These are phyloP conservation scores for Volvariella volvacea DNA, from an alignment of 1,284 basidiomycete species.

Conservation along the genomic window DNA sequence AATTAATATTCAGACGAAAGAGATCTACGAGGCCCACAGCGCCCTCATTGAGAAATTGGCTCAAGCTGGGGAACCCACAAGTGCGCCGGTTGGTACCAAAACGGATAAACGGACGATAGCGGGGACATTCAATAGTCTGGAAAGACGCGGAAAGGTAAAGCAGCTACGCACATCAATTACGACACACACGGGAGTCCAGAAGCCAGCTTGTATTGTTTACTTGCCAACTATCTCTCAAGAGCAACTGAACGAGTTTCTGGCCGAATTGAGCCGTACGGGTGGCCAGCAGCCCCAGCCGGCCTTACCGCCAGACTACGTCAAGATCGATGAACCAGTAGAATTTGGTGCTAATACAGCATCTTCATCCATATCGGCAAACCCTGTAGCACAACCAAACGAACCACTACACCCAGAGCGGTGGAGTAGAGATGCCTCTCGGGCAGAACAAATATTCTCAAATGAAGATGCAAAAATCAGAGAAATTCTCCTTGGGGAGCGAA, in stretches of 20 bases:
- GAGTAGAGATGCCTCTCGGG: constrained; percentile 30
- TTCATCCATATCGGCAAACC: constrained; percentile 21
- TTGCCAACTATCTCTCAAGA: constrained; percentile 47
- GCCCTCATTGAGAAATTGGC: constrained; percentile 48
- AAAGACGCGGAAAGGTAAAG: constrained; percentile 57
- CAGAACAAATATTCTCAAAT: constrained; percentile 42
- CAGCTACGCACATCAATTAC: constrained; percentile 53
- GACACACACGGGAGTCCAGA: constrained; percentile 44
- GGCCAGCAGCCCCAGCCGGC: constrained; percentile 22
- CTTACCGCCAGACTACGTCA: constrained; percentile 24
- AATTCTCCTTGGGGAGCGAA: constrained; percentile 56
- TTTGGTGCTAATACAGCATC: constrained; percentile 37
- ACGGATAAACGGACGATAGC: constrained; percentile 70
- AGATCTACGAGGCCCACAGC: constrained; percentile 60
- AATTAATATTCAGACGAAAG: constrained; percentile 55
- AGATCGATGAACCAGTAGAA: constrained; percentile 46
- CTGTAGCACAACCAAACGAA: constrained; percentile 30
- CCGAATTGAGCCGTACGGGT: constrained; percentile 33
- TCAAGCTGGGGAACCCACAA: constrained; percentile 55
- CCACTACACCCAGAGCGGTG: constrained; percentile 32
- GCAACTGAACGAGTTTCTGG: constrained; percentile 46
- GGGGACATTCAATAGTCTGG: constrained; percentile 52
- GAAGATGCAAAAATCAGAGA: constrained; percentile 49
- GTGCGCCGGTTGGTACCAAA: constrained; percentile 56
- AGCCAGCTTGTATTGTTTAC: constrained; percentile 54